Evolutionary conservation across 257 asterid genomes (phyloP).

Genomic region (Solanum sitiens): DNA sequence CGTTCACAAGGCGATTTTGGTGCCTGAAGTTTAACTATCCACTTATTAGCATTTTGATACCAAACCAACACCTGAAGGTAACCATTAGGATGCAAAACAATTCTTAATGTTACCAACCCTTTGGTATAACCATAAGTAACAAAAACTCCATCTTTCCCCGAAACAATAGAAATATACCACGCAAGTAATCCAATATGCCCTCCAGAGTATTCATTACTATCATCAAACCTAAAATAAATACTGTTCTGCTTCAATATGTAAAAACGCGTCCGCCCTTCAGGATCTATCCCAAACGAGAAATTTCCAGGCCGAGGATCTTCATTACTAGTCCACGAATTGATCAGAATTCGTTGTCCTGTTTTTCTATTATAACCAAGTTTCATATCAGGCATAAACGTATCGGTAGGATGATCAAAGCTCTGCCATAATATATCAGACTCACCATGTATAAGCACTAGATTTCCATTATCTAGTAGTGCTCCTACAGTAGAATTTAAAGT

Average conservation of each 20-base stretch:
- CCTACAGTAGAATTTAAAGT: neutral
- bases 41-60: neutral
- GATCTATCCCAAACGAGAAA: neutral
- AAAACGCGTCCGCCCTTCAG: neutral
- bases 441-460: neutral
- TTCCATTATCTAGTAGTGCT: neutral
- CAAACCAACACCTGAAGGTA: neutral
- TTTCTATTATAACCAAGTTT: neutral
- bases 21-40: neutral
- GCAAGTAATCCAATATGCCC: neutral
- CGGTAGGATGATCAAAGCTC: neutral
- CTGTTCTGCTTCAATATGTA: neutral
- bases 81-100: neutral
- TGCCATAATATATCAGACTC: neutral
- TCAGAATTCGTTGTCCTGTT: neutral
- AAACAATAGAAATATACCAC: neutral
- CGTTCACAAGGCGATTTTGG: neutral
- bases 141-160: neutral
- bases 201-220: neutral
- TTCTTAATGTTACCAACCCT: neutral
- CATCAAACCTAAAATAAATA: neutral
- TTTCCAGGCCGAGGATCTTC: slow-evolving; percentile 1
- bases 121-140: neutral
- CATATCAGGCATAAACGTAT: neutral
- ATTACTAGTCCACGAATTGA: neutral